Conservation (phyloP, 495 filamentous ascomycete genomes). For the Penicillium antarcticum region DNA sequence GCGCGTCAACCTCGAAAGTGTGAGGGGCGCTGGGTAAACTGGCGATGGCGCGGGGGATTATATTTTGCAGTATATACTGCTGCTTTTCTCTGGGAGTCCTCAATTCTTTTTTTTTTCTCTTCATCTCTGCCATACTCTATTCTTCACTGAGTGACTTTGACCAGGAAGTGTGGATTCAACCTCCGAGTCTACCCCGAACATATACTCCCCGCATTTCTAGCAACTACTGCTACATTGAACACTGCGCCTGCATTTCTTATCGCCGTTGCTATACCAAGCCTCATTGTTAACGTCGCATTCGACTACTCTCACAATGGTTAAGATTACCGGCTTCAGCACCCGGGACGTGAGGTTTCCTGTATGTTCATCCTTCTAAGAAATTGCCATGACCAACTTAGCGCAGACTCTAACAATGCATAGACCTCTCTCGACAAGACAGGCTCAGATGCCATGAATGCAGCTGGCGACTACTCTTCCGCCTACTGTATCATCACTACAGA, state of each 20-base stretch:
- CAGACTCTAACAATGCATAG: constrained; percentile 27
- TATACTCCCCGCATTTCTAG: constrained; percentile 3
- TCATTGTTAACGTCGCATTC: neutral
- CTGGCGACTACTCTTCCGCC: constrained; percentile 87
- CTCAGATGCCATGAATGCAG: constrained; percentile 96
- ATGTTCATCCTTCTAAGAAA: constrained; percentile 18
- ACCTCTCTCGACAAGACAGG: constrained; percentile 94
- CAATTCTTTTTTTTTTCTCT: constrained; percentile 1
- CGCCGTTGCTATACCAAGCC: neutral
- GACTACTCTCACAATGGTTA: constrained; percentile 52
- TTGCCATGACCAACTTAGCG: neutral
- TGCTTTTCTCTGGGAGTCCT: constrained; percentile 9
- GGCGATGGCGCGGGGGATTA: constrained; percentile 19
- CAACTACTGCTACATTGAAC: too few species aligned
- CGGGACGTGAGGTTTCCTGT: constrained; percentile 89
- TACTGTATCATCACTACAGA: constrained; percentile 91
- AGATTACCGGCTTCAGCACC: constrained; percentile 75
- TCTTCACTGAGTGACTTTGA: neutral
- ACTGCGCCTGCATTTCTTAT: neutral
- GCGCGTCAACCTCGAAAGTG: neutral
- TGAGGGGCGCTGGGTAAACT: constrained; percentile 21
- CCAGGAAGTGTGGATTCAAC: neutral
- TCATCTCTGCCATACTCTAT: neutral
- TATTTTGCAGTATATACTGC: constrained; percentile 25
- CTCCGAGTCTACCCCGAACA: neutral